Base-by-base conservation (phyloP, 1,284 basidiomycete genomes). In the Mycosarcoma mackinlayi region DNA sequence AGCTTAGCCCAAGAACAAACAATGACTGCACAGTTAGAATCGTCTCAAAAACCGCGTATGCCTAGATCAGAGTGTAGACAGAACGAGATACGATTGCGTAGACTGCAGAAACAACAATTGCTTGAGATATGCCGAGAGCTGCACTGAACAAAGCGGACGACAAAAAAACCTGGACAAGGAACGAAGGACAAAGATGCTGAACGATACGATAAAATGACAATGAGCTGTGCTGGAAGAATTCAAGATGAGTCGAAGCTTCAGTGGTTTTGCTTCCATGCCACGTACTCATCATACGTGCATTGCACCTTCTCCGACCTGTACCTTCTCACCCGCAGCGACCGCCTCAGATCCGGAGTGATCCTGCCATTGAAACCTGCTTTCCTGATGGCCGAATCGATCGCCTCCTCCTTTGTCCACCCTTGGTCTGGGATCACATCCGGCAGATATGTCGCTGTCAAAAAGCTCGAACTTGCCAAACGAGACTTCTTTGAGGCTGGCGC, bases 371-470 rank as follows among this genome's bases (percentile, higher is more conserved):
- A 97, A 4, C 93, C 94, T 6, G 94, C 92, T 84, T 98, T 98
- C 60, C 88, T 88, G 67, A 98, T 93, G 14, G 93, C 93, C 75
- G 89, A 92, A 75, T 94, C 90, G 39, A 98, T 85, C 2, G 95
- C 90, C 80, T 96, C 91, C 50, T 89, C 85, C 86, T 91, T 91
- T 59, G 89, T 88, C 95, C 95, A 98, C 3, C 92, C 93, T 84
- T 98, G 95, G 46, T 93, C 93, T 0, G 89, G 88, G 37, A 92
- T 90, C 50, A 98, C 91, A 63, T 98, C 90, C 3, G 95, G 95
- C n/a, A 98, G 87, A 83, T 96, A 98, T 1, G 92, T 95, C 3
- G 94, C 94, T 4, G 89, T 89, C 71, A 96, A 89, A 3, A 58
- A 88, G 87, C 77, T 84, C 30, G 53, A 61, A 8, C 40, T 58